Base-by-base conservation (phyloP, 2,329 filamentous ascomycete species). In the Aspergillus tubingensis region DNA sequence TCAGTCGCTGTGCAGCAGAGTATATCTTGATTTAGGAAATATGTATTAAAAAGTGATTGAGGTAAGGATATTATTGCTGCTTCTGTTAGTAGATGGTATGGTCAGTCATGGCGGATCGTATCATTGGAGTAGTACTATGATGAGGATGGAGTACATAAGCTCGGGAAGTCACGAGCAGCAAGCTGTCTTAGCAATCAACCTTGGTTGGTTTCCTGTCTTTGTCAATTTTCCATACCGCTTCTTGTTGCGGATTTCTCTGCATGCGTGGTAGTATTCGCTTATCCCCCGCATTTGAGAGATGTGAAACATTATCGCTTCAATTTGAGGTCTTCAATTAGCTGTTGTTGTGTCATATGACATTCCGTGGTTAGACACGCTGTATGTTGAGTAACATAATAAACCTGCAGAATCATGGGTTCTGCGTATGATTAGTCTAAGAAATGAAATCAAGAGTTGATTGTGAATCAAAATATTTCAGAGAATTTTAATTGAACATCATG, bases 141-240 rank as follows among this genome's bases (percentile, higher is more conserved):
- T 11, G 44, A 57, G 48, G 27, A 36, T 17, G 53, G 54, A 43
- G 27, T 58, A 51, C 25, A 53, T 47, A 30, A 27, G 25, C 48
- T 47, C 47, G 47, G 47, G 47, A 50, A 50, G 47, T 50, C 47
- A 50, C 47, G 47, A 32, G 47, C 47, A 44, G 41, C 25, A 25
- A 25, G 7, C 39, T 43, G 25, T 11, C 27, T 17, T 17, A 6
- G 47, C 15, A 30, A 11, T 30, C 47, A 43, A 43, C 11, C 44
- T 8, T 48, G 44, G 23, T 21, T n/a, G 23, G 23, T 27, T 25
- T 17, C 15, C 13, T 25, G 23, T 17, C 23, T 25, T 25, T 13
- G 41, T 21, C 19, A 23, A 10, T 6, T 8, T 23, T 44, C 41
- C 19, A 50, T 50, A 30, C 47, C 47, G 25, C 47, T 30, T 44